Evolutionary conservation across 2,329 filamentous ascomycete species (phyloP).

Genomic region (Ophiostoma quercus): DNA sequence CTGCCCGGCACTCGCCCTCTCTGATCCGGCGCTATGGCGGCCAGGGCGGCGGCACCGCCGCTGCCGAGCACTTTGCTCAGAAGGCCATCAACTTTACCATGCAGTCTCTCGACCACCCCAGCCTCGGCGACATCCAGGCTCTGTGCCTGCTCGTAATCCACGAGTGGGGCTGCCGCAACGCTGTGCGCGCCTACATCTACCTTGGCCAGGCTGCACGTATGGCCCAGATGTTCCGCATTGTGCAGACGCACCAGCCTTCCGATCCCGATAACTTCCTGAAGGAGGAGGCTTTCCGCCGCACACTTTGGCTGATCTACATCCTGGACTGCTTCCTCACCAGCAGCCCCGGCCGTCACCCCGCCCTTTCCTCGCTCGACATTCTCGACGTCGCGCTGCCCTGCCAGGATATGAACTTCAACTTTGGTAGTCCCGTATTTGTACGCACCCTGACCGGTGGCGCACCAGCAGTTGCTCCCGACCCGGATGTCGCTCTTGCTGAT

Average conservation of each 20-base stretch:
- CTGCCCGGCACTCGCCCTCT: slow-evolving; percentile 51
- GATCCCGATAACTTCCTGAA: slow-evolving; percentile 57
- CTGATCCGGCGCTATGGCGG: slow-evolving; percentile 56
- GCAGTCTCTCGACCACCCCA: slow-evolving; percentile 54
- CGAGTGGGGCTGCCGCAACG: slow-evolving; percentile 58
- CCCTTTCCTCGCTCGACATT: slow-evolving; percentile 50
- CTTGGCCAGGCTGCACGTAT: slow-evolving; percentile 59
- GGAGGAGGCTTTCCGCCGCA: slow-evolving; percentile 57
- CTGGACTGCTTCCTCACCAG: slow-evolving; percentile 58
- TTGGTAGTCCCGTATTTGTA: slow-evolving; percentile 55
- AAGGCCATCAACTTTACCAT: slow-evolving; percentile 55
- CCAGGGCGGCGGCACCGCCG: slow-evolving; percentile 46
- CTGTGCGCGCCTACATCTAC: slow-evolving; percentile 58
- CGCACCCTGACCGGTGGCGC: slow-evolving; percentile 47
- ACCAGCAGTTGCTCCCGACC: slow-evolving; percentile 38
- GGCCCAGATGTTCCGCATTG: slow-evolving; percentile 59
- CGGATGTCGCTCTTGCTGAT: slow-evolving; percentile 41
- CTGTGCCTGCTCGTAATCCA: slow-evolving; percentile 57
- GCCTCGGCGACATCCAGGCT: slow-evolving; percentile 56
- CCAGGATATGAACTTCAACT: slow-evolving; percentile 58
- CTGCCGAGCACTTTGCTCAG: slow-evolving; percentile 54
- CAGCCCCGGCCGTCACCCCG: slow-evolving; percentile 55
- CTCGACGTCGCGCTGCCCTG: slow-evolving; percentile 54
- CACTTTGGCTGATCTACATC: slow-evolving; percentile 58
- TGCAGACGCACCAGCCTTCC: slow-evolving; percentile 47